These are phyloP conservation scores for Chlamydomonas sp. DNA, from an alignment of 139 green algal species.

Conservation along the genomic window DNA sequence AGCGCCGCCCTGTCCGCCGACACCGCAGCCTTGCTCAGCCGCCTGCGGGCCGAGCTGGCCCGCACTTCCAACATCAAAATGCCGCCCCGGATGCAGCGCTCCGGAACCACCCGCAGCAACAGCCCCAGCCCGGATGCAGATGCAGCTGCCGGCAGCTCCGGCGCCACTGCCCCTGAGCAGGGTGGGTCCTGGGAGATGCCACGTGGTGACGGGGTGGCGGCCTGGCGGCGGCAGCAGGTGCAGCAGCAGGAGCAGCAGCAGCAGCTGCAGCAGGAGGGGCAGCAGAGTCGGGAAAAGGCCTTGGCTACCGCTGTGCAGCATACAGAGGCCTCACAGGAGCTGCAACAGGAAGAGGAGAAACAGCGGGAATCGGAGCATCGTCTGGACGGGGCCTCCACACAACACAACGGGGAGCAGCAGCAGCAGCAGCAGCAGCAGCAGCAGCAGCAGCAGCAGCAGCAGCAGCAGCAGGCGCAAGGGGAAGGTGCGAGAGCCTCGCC, in stretches of 20 bases:
- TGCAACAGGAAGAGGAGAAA: no score
- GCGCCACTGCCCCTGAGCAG: neutral
- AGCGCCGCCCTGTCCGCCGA: neutral
- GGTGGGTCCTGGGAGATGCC: no score
- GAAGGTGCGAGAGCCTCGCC: neutral
- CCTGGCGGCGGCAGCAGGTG: neutral
- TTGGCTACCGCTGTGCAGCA: no score
- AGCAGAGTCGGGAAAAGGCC: no score
- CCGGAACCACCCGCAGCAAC: neutral
- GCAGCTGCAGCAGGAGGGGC: neutral
- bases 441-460: neutral
- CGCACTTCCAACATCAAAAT: neutral
- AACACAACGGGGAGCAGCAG: neutral
- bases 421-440: neutral
- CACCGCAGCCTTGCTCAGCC: constrained; percentile 8
- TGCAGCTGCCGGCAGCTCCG: no score
- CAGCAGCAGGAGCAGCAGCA: neutral
- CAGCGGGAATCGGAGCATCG: no score
- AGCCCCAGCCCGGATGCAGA: neutral
- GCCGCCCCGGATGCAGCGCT: neutral
- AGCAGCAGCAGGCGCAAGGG: neutral
- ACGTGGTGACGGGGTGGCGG: neutral
- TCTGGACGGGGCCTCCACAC: no score
- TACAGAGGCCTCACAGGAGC: no score
- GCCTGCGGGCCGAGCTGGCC: constrained; percentile 21